Base-by-base conservation (phyloP, 1,284 basidiomycete genomes). In the Apiotrichum mycotoxinovorans region DNA sequence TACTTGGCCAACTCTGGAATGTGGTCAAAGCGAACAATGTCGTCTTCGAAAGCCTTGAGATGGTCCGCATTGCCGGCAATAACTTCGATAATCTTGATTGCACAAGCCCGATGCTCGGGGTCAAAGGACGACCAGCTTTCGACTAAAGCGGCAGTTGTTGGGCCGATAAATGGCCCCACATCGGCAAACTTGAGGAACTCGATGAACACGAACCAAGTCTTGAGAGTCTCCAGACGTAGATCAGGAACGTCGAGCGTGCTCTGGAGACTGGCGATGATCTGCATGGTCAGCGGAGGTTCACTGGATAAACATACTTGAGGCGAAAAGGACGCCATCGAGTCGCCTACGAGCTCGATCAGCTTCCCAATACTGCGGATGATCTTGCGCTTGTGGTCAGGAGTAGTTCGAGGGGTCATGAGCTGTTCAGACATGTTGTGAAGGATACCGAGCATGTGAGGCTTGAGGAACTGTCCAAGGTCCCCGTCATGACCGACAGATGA, bases 231-330 rank as follows among this genome's bases (percentile, higher is more conserved):
- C 56, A 88, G 83, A 1, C 89, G 83, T 5, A 98, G 80, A 54
- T 87, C 87, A 0, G 83, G 82, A 2, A 74, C 65, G 42, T 81
- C 79, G 9, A 98, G 81, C 72, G 88, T 90, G 20, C 89, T 91
- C 77, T 97, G 95, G 42, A 98, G 82, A n/a, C 89, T 92, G 0
- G 95, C 92, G 87, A 98, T 92, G 66, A 98, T 87, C 91, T 96
- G 65, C 17, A 52, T 18, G 47, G 22, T 69, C 45, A 65, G 54
- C 41, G 20, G 40, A n/a, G 17, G n/a, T n/a, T n/a, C n/a, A 9
- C 22, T 23, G 1, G 2, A 3, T 40, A 18, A 59, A 63, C 76
- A 62, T 63, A 91, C 92, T 84, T 96, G 92, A 11, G 91, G 89
- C 2, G 89, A 86, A 56, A 91, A 86, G 51, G 83, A 84, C 37